Base-by-base conservation (phyloP, 2,329 filamentous ascomycete species). In the Ceratocystis ficicola region DNA sequence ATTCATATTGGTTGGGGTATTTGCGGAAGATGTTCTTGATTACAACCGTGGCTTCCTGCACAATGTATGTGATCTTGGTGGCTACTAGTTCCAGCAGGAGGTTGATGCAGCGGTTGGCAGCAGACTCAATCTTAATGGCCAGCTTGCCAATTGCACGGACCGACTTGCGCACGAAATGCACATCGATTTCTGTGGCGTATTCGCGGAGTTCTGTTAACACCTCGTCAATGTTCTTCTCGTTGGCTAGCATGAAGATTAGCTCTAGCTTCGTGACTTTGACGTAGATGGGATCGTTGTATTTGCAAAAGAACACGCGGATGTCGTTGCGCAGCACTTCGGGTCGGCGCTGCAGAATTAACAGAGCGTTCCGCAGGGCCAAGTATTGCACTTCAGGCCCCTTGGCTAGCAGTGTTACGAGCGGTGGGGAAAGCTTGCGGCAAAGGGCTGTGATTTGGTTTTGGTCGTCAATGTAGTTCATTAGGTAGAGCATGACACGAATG, bases 351-450 rank as follows among this genome's bases (percentile, higher is more conserved):
- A 99, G 79, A 70, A 99, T 99, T 15, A 99, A 80, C 1, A 99
- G 81, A 0, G 94, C 94, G 73, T 99, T 99, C 69, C 94, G 83
- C 20, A 99, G 81, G 0, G 94, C 94, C 5, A 99, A 82, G 73
- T 99, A 99, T 74, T 99, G 94, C n/a, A 99, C 94, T 74, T 99
- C 94, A 0, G 94, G 90, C 0, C 93, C 93, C 76, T 99, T 99
- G 63, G 93, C 94, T 28, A 99, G 82, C 7, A 99, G 81, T 0
- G 94, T 99, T 41, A 99, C 93, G 3, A 99, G 81, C 2, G 94
- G 94, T 15, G 94, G 94, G 5, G 94, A 97, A 10, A 99, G 81
- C 76, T 97, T 99, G 71, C 89, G 86, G 75, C 91, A 96, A 48
- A 99, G 79, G 1, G 86, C 85, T 3, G 89, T 86, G 69, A 96